A percentile compares a stretch with the other conserved stretches of the same genome.
Evolutionary conservation across 495 filamentous ascomycete genomes (phyloP).

Genomic region (Friedmanniomyces simplex): DNA sequence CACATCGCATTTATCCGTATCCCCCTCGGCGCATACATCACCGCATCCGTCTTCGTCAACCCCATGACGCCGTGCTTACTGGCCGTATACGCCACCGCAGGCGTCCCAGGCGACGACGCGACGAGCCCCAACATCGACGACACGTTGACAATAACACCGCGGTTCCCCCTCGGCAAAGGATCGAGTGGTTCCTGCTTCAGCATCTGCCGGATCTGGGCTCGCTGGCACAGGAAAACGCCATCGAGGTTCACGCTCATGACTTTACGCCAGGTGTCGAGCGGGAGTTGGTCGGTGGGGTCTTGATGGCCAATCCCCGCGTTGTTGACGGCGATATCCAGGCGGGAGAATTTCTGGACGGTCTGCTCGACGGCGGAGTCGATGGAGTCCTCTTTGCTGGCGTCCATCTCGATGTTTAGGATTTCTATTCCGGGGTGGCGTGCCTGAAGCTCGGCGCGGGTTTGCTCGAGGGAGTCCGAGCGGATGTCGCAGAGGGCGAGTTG

Average conservation of each 20-base stretch:
- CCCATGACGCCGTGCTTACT: constrained; percentile 38
- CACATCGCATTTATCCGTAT: constrained; percentile 45
- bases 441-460: constrained; percentile 24
- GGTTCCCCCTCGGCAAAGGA: constrained; percentile 7
- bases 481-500: constrained; percentile 32
- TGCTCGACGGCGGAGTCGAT: constrained; percentile 27
- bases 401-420: constrained; percentile 26
- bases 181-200: constrained; percentile 30
- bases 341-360: constrained; percentile 25
- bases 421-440: constrained; percentile 24
- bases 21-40: constrained; percentile 33
- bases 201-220: constrained; percentile 41
- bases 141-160: constrained; percentile 30
- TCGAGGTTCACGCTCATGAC: constrained; percentile 39
- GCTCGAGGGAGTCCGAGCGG: constrained; percentile 14
- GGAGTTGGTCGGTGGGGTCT: not conserved
- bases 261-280: constrained; percentile 12
- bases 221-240: constrained; percentile 40
- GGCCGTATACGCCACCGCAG: constrained; percentile 31
- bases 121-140: constrained; percentile 28
- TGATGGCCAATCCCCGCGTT: constrained; percentile 27
- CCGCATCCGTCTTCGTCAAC: constrained; percentile 39
- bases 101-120: constrained; percentile 15
- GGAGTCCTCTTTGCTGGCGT: constrained; percentile 25
- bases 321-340: constrained; percentile 26